Percentiles rank a stretch among this genome's conserved stretches.
These are phyloP conservation scores for Phycomyces nitens DNA, from an alignment of 192 early-diverging fungal genomes.

Conservation along the genomic window DNA sequence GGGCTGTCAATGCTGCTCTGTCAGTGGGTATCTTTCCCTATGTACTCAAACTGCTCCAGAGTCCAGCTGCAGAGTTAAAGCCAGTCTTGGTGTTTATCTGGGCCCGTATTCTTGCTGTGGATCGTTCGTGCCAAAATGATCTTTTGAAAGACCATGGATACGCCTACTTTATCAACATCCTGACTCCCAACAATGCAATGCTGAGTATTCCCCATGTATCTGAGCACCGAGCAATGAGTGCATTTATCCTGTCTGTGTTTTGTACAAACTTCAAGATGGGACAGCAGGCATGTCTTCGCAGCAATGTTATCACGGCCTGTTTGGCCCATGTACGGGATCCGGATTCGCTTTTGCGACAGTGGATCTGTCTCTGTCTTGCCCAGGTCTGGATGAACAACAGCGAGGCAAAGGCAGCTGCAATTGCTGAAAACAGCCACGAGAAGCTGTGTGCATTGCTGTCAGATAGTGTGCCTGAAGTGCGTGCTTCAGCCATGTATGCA, in stretches of 20 bases:
- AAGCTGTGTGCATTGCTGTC: conserved; percentile 52
- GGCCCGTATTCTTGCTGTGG: conserved; percentile 93
- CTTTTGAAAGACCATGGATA: conserved; percentile 89
- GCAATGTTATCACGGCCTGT: conserved; percentile 63
- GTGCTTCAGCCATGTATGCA: conserved; percentile 79
- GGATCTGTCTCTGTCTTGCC: conserved; percentile 83
- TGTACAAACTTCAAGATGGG: conserved; percentile 81
- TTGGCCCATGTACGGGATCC: conserved; percentile 62
- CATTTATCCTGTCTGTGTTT: conserved; percentile 90
- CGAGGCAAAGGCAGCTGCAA: conserved; percentile 62
- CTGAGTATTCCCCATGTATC: conserved; percentile 68
- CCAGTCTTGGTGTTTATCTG: conserved; percentile 96
- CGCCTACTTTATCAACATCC: conserved; percentile 88
- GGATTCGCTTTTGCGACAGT: conserved; percentile 82
- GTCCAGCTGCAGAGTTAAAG: conserved; percentile 87
- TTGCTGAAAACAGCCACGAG: conserved; percentile 63
- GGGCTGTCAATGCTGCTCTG: conserved; percentile 91
- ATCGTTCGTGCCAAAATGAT: conserved; percentile 84
- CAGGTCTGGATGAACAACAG: conserved; percentile 81
- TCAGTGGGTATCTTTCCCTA: conserved; percentile 97
- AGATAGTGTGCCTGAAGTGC: conserved; percentile 77
- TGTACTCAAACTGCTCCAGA: conserved; percentile 90
- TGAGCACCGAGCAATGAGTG: conserved; percentile 91
- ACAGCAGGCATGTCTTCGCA: conserved; percentile 80
- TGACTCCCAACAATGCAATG: conserved; percentile 70